Base-by-base conservation (phyloP, 805 yeast genomes). In the Nakazawaea populi region DNA sequence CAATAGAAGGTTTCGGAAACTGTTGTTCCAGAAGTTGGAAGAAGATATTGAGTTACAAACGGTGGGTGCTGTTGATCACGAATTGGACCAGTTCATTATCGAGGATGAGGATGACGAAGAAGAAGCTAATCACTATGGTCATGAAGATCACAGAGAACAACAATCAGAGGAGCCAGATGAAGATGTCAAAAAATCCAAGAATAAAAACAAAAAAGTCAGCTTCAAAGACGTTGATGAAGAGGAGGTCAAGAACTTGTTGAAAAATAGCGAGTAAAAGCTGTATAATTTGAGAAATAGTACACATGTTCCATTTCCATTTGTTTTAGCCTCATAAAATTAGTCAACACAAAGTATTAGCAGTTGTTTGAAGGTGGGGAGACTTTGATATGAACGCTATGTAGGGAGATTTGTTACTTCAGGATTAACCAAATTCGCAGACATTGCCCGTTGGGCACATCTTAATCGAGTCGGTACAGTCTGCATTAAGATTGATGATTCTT, bases 41-140 rank as follows among this genome's bases (percentile, higher is more conserved):
- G 11, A 28, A 6, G 52, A 49, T 34, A 41, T 49, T 14, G 52
- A 48, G 29, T 48, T 48, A 34, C 51, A 49, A 39, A 44, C 9
- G 7, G 40, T 18, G 18, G 7, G 28, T 35, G 34, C n/a, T 37
- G 39, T 9, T 7, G 40, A 24, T 24, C 43, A 36, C 35, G 52
- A 48, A n/a, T 42, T 48, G 9, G 47, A 18, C 18, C 38, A 48
- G 12, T 48, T 48, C 40, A 9, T 43, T 32, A 48, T 48, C 31
- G 47, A 44, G 11, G 47, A 48, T 28, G 52, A 43, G 14, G 42
- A 34, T 11, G 49, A 47, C 11, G 35, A 32, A 32, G 35, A 32
- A 11, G 35, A 32, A 11, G 35, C 35, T 18, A 18, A 18, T 18
- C 24, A 18, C 24, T 18, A 18, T 18, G 24, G 24, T 18, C 24